A percentile compares a stretch with the other conserved stretches of the same genome.
These are phyloP conservation scores for Mycogone perniciosa DNA, from an alignment of 2,329 filamentous ascomycete species.

Conservation along the genomic window DNA sequence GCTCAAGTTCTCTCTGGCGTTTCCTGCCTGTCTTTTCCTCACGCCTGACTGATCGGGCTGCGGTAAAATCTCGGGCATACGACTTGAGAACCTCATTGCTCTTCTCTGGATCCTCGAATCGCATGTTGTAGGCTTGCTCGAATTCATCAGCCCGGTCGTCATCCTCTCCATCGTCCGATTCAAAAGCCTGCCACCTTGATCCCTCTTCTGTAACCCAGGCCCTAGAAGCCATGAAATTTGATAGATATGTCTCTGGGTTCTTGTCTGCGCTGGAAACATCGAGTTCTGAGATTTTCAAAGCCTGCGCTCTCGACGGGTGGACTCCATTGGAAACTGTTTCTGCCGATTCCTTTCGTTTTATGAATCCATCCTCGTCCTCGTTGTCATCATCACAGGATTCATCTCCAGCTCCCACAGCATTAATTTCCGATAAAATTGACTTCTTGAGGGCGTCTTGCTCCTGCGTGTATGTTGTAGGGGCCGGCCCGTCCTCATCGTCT, in stretches of 20 bases:
- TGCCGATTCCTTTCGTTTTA: constrained; percentile 62
- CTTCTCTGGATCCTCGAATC: constrained; percentile 86
- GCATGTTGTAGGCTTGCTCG: constrained; percentile 89
- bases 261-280: constrained; percentile 74
- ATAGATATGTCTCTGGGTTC: constrained; percentile 87
- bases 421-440: constrained; percentile 72
- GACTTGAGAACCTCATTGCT: constrained; percentile 83
- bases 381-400: constrained; percentile 46
- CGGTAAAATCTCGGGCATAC: constrained; percentile 80
- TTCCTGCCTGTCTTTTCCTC: constrained; percentile 74
- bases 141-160: constrained; percentile 76
- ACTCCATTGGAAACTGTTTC: constrained; percentile 37
- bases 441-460: constrained; percentile 81
- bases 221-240: constrained; percentile 87
- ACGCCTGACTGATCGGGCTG: constrained; percentile 75
- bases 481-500: constrained; percentile 47
- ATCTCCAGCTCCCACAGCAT: constrained; percentile 48
- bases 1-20: constrained; percentile 71
- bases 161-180: constrained; percentile 87
- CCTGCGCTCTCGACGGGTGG: constrained; percentile 48
- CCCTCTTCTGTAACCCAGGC: constrained; percentile 74
- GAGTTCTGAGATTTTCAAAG: constrained; percentile 45
- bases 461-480: constrained; percentile 69
- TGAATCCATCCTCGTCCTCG: constrained; percentile 56
- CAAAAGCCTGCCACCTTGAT: constrained; percentile 70